Evolutionary conservation across 1,284 basidiomycete genomes (phyloP), one percentile per base, ranked within the genome.

Genomic region (Marasmius fiardii): DNA sequence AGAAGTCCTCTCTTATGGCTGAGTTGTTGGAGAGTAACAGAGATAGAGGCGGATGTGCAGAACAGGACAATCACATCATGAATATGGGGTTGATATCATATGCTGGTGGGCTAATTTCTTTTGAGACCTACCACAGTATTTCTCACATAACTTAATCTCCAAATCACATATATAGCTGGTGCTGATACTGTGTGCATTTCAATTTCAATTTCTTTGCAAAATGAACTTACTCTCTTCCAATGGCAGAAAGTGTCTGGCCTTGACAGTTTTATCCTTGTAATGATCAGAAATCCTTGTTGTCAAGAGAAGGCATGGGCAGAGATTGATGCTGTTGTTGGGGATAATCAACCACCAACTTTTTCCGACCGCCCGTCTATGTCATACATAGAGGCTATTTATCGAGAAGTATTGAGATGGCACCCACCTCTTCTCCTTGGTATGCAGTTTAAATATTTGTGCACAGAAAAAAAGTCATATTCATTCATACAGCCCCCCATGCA

Each of bases 381-480:
- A 11, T 44, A 44, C 18, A 11, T 44, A 4, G 18, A 44, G 4
- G 43, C 43, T 21, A 44, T 44, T 12, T 44, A 44, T 11, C 4
- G 14, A 5, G 43, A 44, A 44, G 20, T 44, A 10, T 3, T 44
- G n/a, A 44, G 43, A 44, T 23, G 14, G 20, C 61, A 63, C 49
- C 61, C 65, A 14, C 63, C 68, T 16, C 64, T 65, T 10, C 69
- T 67, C 8, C 60, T 63, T 54, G 71, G 62, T 73, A 61, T 51
- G 62, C 59, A 24, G 51, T 59, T 62, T 34, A 33, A 39, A 59
- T 37, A 20, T 3, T 20, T 3, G 21, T n/a, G 11, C 20, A 7
- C n/a, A n/a, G n/a, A n/a, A n/a, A n/a, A n/a, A n/a, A n/a, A n/a
- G n/a, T n/a, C n/a, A n/a, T n/a, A n/a, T n/a, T n/a, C n/a, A n/a